Conservation (phyloP, 208 protist genomes). For the Trypanosoma theileri region DNA sequence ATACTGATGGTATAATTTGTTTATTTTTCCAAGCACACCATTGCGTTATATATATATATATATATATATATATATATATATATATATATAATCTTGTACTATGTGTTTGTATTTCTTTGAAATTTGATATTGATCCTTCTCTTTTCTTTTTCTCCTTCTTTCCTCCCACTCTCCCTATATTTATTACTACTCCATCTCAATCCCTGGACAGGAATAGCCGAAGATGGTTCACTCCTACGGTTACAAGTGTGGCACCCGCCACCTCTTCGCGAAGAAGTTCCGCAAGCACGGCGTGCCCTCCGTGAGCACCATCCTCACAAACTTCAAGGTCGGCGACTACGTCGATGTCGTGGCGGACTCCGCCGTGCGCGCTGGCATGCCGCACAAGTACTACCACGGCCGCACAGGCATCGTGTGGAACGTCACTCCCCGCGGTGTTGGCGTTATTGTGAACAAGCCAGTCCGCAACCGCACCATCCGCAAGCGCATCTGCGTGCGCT, state of each 20-base stretch:
- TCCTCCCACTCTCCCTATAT: neutral
- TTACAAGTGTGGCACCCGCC: constrained; percentile 96
- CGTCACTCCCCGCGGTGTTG: constrained; percentile 97
- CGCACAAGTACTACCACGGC: constrained; percentile 99
- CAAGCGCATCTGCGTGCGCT: constrained; percentile 99
- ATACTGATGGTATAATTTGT: no score
- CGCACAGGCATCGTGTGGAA: constrained; percentile 99
- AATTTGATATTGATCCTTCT: neutral
- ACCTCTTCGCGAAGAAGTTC: constrained; percentile 98
- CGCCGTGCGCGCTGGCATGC: constrained; percentile 99
- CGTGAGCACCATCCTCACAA: constrained; percentile 96
- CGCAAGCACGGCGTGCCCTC: constrained; percentile 92
- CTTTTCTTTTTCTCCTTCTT: constrained; percentile 10
- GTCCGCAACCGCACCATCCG: constrained; percentile 96
- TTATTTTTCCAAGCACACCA: no score
- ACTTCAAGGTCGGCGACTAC: constrained; percentile 98
- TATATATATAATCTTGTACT: neutral
- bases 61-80: neutral
- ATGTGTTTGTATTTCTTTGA: neutral
- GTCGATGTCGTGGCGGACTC: constrained; percentile 99
- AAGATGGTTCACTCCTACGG: constrained; percentile 95
- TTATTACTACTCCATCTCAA: neutral
- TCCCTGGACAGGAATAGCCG: constrained; percentile 10
- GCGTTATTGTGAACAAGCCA: constrained; percentile 99
- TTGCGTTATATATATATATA: neutral